A percentile compares a stretch with the other conserved stretches of the same genome.
These are phyloP conservation scores for Forsythia viridissima DNA, from an alignment of 257 asterid species.

Conservation along the genomic window DNA sequence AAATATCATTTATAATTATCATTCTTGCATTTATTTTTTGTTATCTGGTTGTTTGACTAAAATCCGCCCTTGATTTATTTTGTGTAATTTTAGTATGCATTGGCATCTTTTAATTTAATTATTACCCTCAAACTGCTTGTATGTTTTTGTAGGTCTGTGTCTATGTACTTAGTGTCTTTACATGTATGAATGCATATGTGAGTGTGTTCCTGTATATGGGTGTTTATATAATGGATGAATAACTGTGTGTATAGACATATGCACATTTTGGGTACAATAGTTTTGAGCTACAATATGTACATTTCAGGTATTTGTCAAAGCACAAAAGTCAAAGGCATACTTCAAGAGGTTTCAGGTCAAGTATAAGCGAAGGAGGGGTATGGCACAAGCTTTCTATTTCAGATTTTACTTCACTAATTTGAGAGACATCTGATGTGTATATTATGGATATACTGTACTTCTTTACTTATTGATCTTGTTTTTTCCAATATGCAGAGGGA, in stretches of 20 bases:
- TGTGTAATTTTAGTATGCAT: neutral
- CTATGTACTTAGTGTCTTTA: neutral
- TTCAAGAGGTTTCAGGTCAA: slow-evolving; percentile 78
- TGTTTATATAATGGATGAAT: neutral
- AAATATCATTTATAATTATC: neutral
- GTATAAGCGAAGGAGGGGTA: slow-evolving; percentile 84
- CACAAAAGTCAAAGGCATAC: slow-evolving; percentile 68
- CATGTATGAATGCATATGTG: no score
- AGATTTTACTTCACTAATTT: neutral
- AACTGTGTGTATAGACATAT: no score
- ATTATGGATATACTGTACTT: neutral
- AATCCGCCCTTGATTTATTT: neutral
- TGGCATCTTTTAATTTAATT: neutral
- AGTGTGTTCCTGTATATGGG: neutral
- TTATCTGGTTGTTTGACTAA: neutral
- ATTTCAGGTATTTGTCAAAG: slow-evolving; percentile 61
- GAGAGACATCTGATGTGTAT: neutral
- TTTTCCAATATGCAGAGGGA: slow-evolving; percentile 41
- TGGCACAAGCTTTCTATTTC: no score
- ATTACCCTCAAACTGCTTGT: neutral
- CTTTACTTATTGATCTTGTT: neutral
- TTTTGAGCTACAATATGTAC: neutral
- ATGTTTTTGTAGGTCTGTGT: neutral
- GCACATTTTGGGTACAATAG: neutral
- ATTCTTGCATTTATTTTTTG: neutral